Evolutionary conservation across 257 asterid genomes (phyloP).

Genomic region (Craterostigma plantagineum): DNA sequence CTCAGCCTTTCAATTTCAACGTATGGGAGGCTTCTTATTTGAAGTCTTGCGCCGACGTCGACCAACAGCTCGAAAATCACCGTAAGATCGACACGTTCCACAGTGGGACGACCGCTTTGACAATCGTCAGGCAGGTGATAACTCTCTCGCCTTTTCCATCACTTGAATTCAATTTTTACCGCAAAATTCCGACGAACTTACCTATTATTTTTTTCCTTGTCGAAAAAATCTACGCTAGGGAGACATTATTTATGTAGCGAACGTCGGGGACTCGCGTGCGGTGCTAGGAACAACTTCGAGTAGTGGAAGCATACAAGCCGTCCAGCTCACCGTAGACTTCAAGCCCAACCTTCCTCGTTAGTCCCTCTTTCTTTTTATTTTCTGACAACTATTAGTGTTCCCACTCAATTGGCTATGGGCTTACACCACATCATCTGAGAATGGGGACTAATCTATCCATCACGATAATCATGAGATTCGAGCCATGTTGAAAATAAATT

Average conservation of each 20-base stretch:
- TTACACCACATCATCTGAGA: too few species aligned
- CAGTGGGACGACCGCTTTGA: constrained; percentile 86
- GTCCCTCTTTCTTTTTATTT: constrained; percentile 11
- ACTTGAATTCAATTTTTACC: too few species aligned
- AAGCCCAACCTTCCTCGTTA: constrained; percentile 85
- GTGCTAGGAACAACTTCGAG: constrained; percentile 64
- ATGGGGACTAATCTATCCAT: too few species aligned
- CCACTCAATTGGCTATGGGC: too few species aligned
- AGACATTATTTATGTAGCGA: constrained; percentile 45
- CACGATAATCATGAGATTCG: background rate
- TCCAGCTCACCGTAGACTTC: constrained; percentile 82
- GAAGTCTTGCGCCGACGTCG: constrained; percentile 84
- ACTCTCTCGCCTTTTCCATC: background rate
- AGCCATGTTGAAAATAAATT: too few species aligned
- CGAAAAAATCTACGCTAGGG: constrained; percentile 28
- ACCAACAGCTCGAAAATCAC: constrained; percentile 55
- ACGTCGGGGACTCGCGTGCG: constrained; percentile 95
- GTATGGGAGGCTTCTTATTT: constrained; percentile 72
- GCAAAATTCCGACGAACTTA: too few species aligned
- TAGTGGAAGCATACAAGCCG: constrained; percentile 41
- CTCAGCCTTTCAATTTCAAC: constrained; percentile 28
- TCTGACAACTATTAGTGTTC: too few species aligned
- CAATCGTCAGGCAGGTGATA: constrained; percentile 86
- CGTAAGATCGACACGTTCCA: constrained; percentile 57
- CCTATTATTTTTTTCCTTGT: background rate